These are phyloP conservation scores for Rasamsonia emersonii DNA, from an alignment of 2,329 filamentous ascomycete genomes.

Conservation along the genomic window DNA sequence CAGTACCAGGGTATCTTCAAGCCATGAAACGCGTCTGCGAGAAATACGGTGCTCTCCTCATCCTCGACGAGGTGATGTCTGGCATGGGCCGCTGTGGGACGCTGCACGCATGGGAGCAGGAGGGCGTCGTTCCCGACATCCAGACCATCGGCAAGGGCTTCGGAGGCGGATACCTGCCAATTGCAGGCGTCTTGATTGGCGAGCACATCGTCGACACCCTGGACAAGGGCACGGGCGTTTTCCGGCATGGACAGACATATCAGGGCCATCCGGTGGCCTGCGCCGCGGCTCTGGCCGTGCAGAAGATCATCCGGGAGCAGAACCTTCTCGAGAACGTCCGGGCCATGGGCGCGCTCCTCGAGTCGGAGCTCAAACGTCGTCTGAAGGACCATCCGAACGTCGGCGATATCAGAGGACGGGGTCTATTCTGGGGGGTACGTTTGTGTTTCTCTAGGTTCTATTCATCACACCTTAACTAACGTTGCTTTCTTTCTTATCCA, in stretches of 20 bases:
- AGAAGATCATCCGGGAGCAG: slow-evolving; percentile 50
- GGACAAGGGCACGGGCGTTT: slow-evolving; percentile 39
- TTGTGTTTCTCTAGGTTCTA: neutral
- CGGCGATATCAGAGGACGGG: slow-evolving; percentile 50
- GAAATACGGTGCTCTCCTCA: slow-evolving; percentile 62
- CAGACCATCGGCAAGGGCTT: slow-evolving; percentile 53
- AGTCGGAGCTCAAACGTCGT: slow-evolving; percentile 33
- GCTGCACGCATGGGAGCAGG: slow-evolving; percentile 52
- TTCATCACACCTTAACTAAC: neutral
- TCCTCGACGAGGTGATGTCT: slow-evolving; percentile 70
- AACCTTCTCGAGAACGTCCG: slow-evolving; percentile 51
- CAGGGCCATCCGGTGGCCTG: slow-evolving; percentile 52
- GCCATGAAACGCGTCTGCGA: slow-evolving; percentile 62
- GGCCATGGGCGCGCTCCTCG: slow-evolving; percentile 42
- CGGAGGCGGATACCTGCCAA: slow-evolving; percentile 47
- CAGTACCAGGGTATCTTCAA: slow-evolving; percentile 59
- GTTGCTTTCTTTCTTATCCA: slow-evolving; percentile 1
- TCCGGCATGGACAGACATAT: slow-evolving; percentile 53
- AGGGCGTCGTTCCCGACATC: slow-evolving; percentile 51
- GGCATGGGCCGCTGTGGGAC: slow-evolving; percentile 53
- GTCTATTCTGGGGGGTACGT: slow-evolving; percentile 52
- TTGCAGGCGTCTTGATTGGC: slow-evolving; percentile 48
- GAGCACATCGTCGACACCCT: slow-evolving; percentile 41
- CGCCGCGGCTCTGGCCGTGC: slow-evolving; percentile 52
- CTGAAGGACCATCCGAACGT: slow-evolving; percentile 42